These are phyloP conservation scores for Eucalyptus fibrosa DNA, from an alignment of 345 rosid species.

Conservation along the genomic window DNA sequence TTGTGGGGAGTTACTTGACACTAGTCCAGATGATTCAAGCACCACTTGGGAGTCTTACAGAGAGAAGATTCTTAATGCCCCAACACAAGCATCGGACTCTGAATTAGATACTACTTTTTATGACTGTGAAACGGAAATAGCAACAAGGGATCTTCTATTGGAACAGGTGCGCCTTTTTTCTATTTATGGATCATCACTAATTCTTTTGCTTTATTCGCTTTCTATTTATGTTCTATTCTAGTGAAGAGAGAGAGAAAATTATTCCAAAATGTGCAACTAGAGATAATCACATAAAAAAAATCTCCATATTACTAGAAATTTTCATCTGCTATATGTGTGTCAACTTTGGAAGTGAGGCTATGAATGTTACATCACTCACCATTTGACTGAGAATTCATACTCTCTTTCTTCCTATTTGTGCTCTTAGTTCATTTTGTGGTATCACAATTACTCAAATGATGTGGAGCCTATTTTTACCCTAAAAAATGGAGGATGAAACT, in stretches of 20 bases:
- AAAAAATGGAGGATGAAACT: neutral
- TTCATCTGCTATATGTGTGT: neutral
- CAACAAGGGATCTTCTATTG: neutral
- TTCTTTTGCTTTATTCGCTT: neutral
- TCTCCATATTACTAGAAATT: neutral
- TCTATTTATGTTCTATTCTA: neutral
- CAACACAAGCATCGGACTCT: neutral
- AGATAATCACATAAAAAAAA: neutral
- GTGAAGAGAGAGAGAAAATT: neutral
- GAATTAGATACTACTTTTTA: neutral
- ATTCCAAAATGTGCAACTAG: neutral
- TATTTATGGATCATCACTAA: neutral
- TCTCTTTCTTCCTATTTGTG: neutral
- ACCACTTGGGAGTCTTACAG: neutral
- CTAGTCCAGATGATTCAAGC: neutral
- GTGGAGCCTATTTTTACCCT: neutral
- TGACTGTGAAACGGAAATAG: neutral
- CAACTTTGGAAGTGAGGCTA: neutral
- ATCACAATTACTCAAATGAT: neutral
- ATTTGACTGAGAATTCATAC: neutral
- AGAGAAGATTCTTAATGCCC: neutral
- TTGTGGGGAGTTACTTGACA: neutral
- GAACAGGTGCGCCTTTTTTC: neutral
- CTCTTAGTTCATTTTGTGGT: neutral
- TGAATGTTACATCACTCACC: too few species aligned